Evolutionary conservation across 1,139 yeast genomes (phyloP), one percentile per base, ranked within the genome.

Genomic region (Yamadazyma blattariae): DNA sequence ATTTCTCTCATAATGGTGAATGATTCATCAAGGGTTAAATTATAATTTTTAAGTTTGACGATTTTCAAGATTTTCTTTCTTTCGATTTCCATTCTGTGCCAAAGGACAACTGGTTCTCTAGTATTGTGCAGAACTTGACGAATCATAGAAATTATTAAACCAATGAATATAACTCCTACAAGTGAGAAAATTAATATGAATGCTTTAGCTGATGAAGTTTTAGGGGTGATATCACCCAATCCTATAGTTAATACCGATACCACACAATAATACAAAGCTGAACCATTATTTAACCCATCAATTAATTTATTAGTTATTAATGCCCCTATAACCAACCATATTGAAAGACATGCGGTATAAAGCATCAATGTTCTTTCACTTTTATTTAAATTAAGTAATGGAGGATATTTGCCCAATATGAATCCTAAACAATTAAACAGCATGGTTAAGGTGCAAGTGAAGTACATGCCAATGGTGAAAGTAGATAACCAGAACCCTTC

Each of bases 401-500:
- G 79, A 0, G 85, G 84, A 47, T 85, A 86, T 48, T 77, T 80
- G 2, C 71, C 64, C 23, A 69, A 40, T 16, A 65, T 49, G 47
- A 75, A 81, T 1, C 95, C 95, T 7, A 70, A 37, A 45, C 76
- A 79, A 58, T 87, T 87, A 24, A 78, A 41, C 2, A 70, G 42
- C 33, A 86, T 62, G 16, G 81, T 54, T 0, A 67, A 19, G 5
- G 79, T 70, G 44, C 89, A 82, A 3, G 59, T 30, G 39, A 76
- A 71, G 55, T 88, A 87, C 22, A 84, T 56, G 2, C 68, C 62
- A 3, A 78, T 69, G 0, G 95, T 83, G 42, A 82, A 63, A 1
- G 75, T 74, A 0, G 88, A 95, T 54, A 71, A 82, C 87, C 89
- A 88, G 50, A 74, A 88, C 1, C 94, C 95, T 45, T 77, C 82